Evolutionary conservation across 1,139 yeast genomes (phyloP), one percentile per base, ranked within the genome.

Genomic region (Hemisphaericaspora lyxosophila): DNA sequence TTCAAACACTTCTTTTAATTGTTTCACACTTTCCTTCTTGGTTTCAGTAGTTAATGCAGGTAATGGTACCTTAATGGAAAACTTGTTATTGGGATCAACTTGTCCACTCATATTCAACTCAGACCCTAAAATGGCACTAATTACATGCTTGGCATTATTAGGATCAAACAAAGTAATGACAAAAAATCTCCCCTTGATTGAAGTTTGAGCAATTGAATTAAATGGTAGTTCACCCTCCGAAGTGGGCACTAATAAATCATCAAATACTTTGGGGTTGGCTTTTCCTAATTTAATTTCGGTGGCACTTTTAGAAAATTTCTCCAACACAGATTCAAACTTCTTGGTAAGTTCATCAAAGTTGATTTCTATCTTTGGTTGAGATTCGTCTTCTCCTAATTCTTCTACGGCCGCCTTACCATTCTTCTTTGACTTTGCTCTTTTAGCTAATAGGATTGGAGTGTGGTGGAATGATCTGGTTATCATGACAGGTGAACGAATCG

Each of bases 151-250:
- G 19, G 80, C 73, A 49, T 86, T 75, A 36, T 68, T 68, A 8
- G 96, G 94, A 51, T 89, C 96, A 59, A 83, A 90, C 2, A 89
- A 92, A 0, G 95, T 88, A 22, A 90, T 75, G 33, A 79, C 64
- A 36, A 85, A 69, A 42, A 80, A 72, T 51, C 87, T 73, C 8
- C 92, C 92, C 51, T 87, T 85, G 37, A 82, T 54, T 0, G 87
- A 73, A 6, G 95, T 81, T 44, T 86, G 85, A 1, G 97, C 96
- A 23, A 89, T 61, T 7, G 80, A 70, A 4, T 76, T 73, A 54
- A 83, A 84, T 6, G 70, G 71, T 5, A 60, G 64, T 8, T 43
- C 64, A 26, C 70, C 70, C 35, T 75, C 33, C 5, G 38, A 35
- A n/a, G 75, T 56, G n/a, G 67, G 64, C 8, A 89, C 74, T 32